A percentile compares a stretch with the other conserved stretches of the same genome.
phyloP scores from a whole-genome alignment of 495 filamentous ascomycete species.

The Neurospora sp. region DNA sequence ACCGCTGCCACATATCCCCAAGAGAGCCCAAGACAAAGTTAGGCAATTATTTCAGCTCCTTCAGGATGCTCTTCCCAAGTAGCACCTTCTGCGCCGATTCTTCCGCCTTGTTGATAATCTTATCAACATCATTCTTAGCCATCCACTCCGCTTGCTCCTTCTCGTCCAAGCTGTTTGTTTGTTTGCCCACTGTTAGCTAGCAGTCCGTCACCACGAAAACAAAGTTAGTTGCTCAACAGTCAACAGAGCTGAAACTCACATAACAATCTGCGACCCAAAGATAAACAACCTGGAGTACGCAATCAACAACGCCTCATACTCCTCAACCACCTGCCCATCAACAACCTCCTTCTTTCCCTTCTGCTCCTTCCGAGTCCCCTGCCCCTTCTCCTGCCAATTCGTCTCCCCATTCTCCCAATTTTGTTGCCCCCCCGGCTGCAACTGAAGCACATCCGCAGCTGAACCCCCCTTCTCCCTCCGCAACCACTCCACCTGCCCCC shows the following conservation, averaged over 20 bases:
- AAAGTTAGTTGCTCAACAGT: neutral
- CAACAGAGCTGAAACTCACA: neutral
- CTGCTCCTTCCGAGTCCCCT: neutral
- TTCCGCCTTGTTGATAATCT: neutral
- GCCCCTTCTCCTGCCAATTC: neutral
- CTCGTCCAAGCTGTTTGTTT: neutral
- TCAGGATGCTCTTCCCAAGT: neutral
- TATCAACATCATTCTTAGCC: neutral
- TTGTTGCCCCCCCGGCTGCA: neutral
- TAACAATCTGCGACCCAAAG: conserved; percentile 1
- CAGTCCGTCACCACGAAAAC: neutral
- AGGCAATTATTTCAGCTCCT: neutral
- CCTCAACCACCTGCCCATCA: neutral
- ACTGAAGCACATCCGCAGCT: neutral
- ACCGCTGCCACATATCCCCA: neutral
- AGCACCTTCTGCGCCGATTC: neutral
- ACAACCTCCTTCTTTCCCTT: neutral
- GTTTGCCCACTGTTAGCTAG: neutral
- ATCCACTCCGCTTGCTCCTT: neutral
- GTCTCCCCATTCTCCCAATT: neutral
- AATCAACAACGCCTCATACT: neutral
- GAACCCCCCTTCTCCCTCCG: neutral
- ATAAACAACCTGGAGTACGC: conserved; percentile 1
- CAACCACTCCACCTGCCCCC: neutral
- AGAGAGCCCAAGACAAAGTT: neutral